These are phyloP conservation scores for Podospora australis DNA, from an alignment of 495 filamentous ascomycete species.

Conservation along the genomic window DNA sequence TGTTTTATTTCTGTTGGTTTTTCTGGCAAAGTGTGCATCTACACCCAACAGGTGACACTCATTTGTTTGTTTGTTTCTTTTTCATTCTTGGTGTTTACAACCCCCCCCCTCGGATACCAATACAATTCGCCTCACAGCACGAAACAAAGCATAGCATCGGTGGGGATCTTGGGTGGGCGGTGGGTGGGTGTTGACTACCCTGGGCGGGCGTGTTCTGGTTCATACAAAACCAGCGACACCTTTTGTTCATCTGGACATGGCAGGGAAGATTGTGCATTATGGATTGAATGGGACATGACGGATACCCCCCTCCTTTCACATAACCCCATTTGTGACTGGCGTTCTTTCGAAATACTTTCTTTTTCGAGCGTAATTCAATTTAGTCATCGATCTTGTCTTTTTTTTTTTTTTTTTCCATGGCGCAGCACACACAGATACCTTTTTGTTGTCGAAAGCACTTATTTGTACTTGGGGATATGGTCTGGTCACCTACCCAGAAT, in stretches of 20 bases:
- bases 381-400: slow-evolving; percentile 3
- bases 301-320: slow-evolving; percentile 18
- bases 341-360: slow-evolving; percentile 1
- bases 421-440: neutral
- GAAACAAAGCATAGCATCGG: slow-evolving; percentile 23
- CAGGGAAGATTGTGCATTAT: slow-evolving; percentile 14
- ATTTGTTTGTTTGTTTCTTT: slow-evolving; percentile 12
- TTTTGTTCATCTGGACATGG: slow-evolving; percentile 1
- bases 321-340: slow-evolving; percentile 9
- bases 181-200: no score
- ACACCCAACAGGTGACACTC: slow-evolving; percentile 13
- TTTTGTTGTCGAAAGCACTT: neutral
- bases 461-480: neutral
- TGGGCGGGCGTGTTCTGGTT: no score
- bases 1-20: slow-evolving; percentile 3
- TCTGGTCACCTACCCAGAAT: slow-evolving; percentile 5
- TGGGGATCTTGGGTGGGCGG: slow-evolving; percentile 6
- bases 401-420: slow-evolving; percentile 1
- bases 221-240: neutral
- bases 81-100: slow-evolving; percentile 12
- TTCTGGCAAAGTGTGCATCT: slow-evolving; percentile 13
- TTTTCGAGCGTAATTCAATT: slow-evolving; percentile 2
- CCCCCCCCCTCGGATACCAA: slow-evolving; percentile 20
- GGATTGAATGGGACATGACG: slow-evolving; percentile 16
- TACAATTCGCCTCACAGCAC: slow-evolving; percentile 33